Base-by-base conservation (phyloP, 192 early-diverging fungal species). In the Rhizophagus prolifer region DNA sequence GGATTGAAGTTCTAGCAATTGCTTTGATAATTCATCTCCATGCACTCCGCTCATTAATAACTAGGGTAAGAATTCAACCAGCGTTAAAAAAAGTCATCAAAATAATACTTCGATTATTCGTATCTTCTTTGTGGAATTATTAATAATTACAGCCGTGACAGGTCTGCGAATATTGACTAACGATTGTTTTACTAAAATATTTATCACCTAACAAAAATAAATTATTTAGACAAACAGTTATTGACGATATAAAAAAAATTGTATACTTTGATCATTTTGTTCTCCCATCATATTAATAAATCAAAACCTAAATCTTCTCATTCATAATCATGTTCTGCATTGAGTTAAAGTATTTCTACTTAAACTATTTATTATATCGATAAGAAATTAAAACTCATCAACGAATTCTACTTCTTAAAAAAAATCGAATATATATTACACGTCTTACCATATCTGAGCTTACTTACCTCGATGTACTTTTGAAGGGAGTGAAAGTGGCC, bases 131-230 rank as follows among this genome's bases (percentile, higher is more conserved):
- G 58, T 59, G 3, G 80, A 60, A 60, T 30, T 74, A 72, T 70
- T 91, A 69, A 90, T 89, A 31, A 93, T 81, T 41, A 93, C 87
- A 0, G 89, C 89, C 0, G 91, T 92, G 4, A 92, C 91, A 14
- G 92, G 92, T 4, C 92, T 81, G 72, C 90, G 87, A 70, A 93
- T 88, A 58, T 89, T 93, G 9, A 91, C 90, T 16, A 92, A 85
- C 21, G 85, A 85, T 82, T 93, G 85, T 25, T 85, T 81, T 16
- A 92, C 88, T 58, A 92, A 80, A 46, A 92, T 89, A 34, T 68
- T 76, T 26, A 76, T 76, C 16, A 76, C 64, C 75, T 76, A 60
- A 34, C 3, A 4, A 4, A 88, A 78, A 82, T 82, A 16, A 26
- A 73, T 41, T 38, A n/a, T 23, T n/a, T 50, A 9, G 76, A 64